Evolutionary conservation across 2,329 filamentous ascomycete species (phyloP), one percentile per base, ranked within the genome.

Genomic region (Alternaria hordeiaustralica): DNA sequence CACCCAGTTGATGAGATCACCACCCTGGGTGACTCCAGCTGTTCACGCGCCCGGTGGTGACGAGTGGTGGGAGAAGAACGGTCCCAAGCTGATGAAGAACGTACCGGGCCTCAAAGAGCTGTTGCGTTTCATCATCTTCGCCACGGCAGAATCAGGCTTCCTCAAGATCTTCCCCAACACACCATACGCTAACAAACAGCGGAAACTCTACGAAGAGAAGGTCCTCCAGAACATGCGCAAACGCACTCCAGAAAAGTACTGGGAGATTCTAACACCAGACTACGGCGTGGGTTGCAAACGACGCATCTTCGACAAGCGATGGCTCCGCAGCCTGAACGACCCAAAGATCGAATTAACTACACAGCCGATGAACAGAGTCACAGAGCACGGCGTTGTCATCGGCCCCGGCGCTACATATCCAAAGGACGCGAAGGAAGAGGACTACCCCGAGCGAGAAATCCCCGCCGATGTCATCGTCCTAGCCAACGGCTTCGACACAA

Each of bases 281-380:
- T 91, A 89, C 60, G 82, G 84, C 47, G 76, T 90, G 13, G 88
- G 88, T 2, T 90, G 88, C 78, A 91, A 90, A 78, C 80, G 89
- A n/a, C 83, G 88, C 13, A 85, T 91, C 58, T 86, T 86, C 57
- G 87, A 90, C 62, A 81, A 84, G 3, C 81, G 81, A 1, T 91
- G 89, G 80, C 82, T 88, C 20, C 69, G 80, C 13, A 81, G 82
- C 44, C 76, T 91, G 41, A 81, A 88, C 41, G 76, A 84, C 4
- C 77, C 83, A 0, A 87, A 87, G 55, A 80, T 88, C 20, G 82
- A 86, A 45, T 75, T 89, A 45, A 87, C 85, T 0, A 84, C 86
- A 0, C 82, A 85, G 23, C 80, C 81, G 2, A 78, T 87, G 8
- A 80, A 80, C 1, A 81, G 83, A 12, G 81, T 90, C 12, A 80